Percentiles rank a stretch among this genome's conserved stretches.
Conservation (phyloP, 1,139 yeast species). For the Keqinozyma sinolaborantium region DNA sequence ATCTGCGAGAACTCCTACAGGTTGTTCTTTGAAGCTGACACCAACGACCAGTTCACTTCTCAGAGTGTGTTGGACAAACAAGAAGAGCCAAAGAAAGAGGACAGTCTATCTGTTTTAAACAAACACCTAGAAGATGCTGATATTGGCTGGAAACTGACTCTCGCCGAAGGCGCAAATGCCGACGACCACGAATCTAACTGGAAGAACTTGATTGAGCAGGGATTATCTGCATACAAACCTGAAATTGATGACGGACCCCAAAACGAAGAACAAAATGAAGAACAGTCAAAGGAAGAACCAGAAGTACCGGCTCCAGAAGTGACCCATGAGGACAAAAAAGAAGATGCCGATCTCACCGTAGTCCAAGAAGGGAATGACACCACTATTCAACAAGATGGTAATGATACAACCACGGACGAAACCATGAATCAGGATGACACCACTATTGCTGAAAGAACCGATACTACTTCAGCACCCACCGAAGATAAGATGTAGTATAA, state of each 20-base stretch:
- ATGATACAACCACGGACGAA: slow-evolving; percentile 44
- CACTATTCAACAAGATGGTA: slow-evolving; percentile 41
- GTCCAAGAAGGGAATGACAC: slow-evolving; percentile 40
- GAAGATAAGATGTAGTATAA: slow-evolving; percentile 4
- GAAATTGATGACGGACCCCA: slow-evolving; percentile 11
- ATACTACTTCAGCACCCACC: slow-evolving; percentile 4
- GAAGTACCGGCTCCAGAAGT: slow-evolving; percentile 17
- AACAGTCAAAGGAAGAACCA: slow-evolving; percentile 9
- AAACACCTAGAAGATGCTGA: slow-evolving; percentile 30
- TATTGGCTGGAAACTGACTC: slow-evolving; percentile 35
- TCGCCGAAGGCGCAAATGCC: slow-evolving; percentile 19
- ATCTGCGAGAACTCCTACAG: slow-evolving; percentile 78
- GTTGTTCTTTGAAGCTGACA: slow-evolving; percentile 75
- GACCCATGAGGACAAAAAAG: slow-evolving; percentile 6
- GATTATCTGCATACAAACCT: slow-evolving; percentile 26
- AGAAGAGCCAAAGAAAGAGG: slow-evolving; percentile 22
- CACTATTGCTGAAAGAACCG: slow-evolving; percentile 22
- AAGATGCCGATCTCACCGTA: slow-evolving; percentile 35
- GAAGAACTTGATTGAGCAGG: slow-evolving; percentile 26
- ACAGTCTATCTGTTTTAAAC: slow-evolving; percentile 24
- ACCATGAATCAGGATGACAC: slow-evolving; percentile 33
- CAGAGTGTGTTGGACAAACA: slow-evolving; percentile 41
- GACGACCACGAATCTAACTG: slow-evolving; percentile 19
- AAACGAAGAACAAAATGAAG: slow-evolving; percentile 8
- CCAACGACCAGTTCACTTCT: slow-evolving; percentile 77